phyloP scores from a whole-genome alignment of 73 alveolate genomes.

The Stentor roeselii region DNA sequence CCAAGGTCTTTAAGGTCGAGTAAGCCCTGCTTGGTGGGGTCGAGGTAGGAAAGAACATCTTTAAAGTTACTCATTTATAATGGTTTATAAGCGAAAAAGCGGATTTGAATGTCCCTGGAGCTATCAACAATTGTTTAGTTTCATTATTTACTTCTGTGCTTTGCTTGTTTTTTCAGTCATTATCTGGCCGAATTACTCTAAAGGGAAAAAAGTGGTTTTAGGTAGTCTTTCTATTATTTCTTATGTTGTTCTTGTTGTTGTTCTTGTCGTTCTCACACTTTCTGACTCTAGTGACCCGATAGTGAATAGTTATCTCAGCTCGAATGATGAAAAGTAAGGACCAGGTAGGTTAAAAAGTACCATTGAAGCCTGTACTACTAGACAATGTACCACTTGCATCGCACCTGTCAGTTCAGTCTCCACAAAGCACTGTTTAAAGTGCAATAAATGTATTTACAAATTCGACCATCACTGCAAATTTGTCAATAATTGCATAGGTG shows the following conservation, averaged over 20 bases:
- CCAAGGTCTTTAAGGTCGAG: constrained; percentile 37
- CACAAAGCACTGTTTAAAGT: constrained; percentile 15
- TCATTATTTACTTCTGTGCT: too few relatives aligned
- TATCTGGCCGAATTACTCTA: too few relatives aligned
- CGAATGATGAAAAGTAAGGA: background rate
- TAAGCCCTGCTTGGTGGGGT: constrained; percentile 38
- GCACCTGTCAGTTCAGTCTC: background rate
- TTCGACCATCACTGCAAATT: constrained; percentile 29
- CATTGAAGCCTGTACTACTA: background rate
- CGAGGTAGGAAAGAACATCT: constrained; percentile 34
- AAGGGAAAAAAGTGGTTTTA: too few relatives aligned
- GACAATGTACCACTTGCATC: background rate
- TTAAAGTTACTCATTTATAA: background rate
- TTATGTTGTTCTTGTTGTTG: too few relatives aligned
- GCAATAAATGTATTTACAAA: constrained; percentile 6
- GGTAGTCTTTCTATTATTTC: too few relatives aligned
- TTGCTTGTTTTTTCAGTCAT: too few relatives aligned
- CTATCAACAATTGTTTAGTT: too few relatives aligned
- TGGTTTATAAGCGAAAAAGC: too few relatives aligned
- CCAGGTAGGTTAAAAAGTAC: background rate
- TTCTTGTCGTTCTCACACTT: background rate
- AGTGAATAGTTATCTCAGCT: background rate
- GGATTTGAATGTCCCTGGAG: too few relatives aligned
- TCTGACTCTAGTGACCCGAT: background rate
- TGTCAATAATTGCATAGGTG: constrained; percentile 24